A percentile compares a stretch with the other conserved stretches of the same genome.
These are phyloP conservation scores for Rhizophora mangle DNA, from an alignment of 345 rosid species.

Conservation along the genomic window DNA sequence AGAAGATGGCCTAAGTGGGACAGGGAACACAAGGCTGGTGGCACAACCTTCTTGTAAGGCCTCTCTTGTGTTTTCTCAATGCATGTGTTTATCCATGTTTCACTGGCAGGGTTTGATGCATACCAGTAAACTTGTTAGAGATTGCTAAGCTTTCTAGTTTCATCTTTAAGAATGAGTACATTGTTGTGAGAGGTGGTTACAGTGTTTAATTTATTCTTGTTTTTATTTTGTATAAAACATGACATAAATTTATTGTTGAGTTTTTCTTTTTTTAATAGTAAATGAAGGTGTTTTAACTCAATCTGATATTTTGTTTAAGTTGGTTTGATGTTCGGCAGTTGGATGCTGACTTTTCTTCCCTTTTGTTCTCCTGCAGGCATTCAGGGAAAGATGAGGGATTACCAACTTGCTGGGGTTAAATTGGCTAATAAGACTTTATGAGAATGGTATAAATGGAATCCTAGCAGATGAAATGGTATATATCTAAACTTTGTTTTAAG, in stretches of 20 bases:
- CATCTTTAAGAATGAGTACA: too few species aligned
- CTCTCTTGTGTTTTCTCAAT: background rate
- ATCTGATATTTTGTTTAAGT: too few species aligned
- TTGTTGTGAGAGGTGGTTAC: too few species aligned
- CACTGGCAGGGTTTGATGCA: background rate
- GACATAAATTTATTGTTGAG: too few species aligned
- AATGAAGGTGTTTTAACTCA: too few species aligned
- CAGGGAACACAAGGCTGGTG: slow-evolving; percentile 84
- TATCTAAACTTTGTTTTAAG: background rate
- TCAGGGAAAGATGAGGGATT: slow-evolving; percentile 96
- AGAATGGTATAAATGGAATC: slow-evolving; percentile 96
- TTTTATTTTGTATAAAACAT: too few species aligned
- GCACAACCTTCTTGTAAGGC: slow-evolving; percentile 91
- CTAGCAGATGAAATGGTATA: slow-evolving; percentile 96
- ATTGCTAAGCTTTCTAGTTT: background rate
- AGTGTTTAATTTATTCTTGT: too few species aligned
- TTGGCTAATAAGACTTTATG: slow-evolving; percentile 93
- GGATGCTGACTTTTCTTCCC: background rate
- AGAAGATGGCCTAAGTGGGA: slow-evolving; percentile 73
- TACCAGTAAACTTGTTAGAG: background rate
- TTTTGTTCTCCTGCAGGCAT: slow-evolving; percentile 48
- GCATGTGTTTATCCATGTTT: background rate
- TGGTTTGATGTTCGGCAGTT: background rate
- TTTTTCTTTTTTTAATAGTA: too few species aligned
- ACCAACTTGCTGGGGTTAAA: slow-evolving; percentile 97